Percentiles rank a stretch among this genome's conserved stretches.
phyloP scores from a whole-genome alignment of 208 protist species.

The Naegleria lovaniensis region DNA sequence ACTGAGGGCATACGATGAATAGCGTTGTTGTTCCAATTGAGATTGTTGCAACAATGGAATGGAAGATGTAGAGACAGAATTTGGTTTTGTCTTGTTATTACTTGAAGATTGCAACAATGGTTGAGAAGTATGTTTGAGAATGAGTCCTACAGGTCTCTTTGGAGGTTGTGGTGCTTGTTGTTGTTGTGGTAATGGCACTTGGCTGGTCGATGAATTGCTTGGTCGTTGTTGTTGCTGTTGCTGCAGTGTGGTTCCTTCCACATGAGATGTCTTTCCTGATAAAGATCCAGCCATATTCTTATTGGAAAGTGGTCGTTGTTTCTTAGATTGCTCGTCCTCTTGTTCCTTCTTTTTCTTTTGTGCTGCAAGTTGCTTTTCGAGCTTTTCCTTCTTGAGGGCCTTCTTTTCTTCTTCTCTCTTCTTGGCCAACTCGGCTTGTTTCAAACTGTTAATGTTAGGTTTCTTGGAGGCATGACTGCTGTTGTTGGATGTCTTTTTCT shows the following conservation, averaged over 20 bases:
- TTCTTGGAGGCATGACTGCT: not conserved
- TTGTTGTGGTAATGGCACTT: not conserved
- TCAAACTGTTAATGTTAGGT: not conserved
- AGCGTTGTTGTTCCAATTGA: not conserved
- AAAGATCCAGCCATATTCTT: not conserved
- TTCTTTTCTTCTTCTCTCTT: constrained; percentile 17
- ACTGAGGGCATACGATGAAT: not conserved
- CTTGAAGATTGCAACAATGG: no score
- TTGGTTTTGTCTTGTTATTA: no score
- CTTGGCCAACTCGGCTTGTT: not conserved
- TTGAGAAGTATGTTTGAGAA: no score
- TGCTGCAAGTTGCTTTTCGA: not conserved
- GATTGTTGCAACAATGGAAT: not conserved
- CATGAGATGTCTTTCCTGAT: not conserved
- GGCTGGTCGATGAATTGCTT: no score
- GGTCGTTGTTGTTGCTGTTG: not conserved
- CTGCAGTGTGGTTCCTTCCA: not conserved
- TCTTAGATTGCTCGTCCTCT: not conserved
- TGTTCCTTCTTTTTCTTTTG: constrained; percentile 6
- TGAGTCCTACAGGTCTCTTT: not conserved
- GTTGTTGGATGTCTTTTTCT: not conserved
- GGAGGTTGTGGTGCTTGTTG: not conserved
- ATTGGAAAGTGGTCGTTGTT: not conserved
- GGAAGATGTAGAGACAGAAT: no score
- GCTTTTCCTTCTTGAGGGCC: not conserved